phyloP scores from a whole-genome alignment of 1,284 basidiomycete species.

The Ustilago cynodontis region DNA sequence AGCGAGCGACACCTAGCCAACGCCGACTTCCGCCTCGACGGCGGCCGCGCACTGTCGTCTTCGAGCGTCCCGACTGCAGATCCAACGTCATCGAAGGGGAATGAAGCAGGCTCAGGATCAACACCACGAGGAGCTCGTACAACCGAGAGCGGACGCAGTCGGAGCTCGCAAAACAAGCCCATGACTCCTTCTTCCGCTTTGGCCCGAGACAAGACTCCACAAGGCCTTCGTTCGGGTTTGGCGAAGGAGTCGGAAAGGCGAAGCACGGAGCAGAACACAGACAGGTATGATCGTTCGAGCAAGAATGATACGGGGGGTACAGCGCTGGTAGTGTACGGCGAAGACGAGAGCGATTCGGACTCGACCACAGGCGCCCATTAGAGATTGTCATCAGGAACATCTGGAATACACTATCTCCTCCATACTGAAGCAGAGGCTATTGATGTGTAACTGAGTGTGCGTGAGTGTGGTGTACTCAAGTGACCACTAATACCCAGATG shows the following conservation, averaged over 20 bases:
- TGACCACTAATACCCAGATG: not conserved
- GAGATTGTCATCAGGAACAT: not conserved
- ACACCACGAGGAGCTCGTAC: slow-evolving; percentile 12
- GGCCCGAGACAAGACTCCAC: slow-evolving; percentile 35
- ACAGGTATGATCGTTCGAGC: slow-evolving; percentile 20
- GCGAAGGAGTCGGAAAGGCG: slow-evolving; percentile 3
- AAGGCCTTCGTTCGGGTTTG: slow-evolving; percentile 18
- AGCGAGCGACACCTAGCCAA: slow-evolving; percentile 62
- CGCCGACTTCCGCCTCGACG: slow-evolving; percentile 63
- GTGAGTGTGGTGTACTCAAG: not conserved
- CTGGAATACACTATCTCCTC: not conserved
- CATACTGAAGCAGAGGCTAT: not conserved
- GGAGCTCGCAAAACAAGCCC: slow-evolving; percentile 26
- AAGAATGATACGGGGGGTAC: slow-evolving; percentile 35
- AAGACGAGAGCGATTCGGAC: slow-evolving; percentile 59
- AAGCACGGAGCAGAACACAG: not conserved
- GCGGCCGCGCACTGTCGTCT: slow-evolving; percentile 11
- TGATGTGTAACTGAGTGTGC: not conserved
- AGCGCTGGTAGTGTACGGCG: slow-evolving; percentile 66
- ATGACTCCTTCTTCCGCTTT: slow-evolving; percentile 47
- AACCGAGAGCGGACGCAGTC: slow-evolving; percentile 20
- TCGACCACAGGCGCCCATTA: slow-evolving; percentile 48
- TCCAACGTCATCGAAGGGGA: not conserved
- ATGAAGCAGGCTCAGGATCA: slow-evolving; percentile 9
- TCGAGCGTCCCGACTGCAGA: not conserved